phyloP scores from a whole-genome alignment of 305 asterid species.

The Fraxinus angustifolia region DNA sequence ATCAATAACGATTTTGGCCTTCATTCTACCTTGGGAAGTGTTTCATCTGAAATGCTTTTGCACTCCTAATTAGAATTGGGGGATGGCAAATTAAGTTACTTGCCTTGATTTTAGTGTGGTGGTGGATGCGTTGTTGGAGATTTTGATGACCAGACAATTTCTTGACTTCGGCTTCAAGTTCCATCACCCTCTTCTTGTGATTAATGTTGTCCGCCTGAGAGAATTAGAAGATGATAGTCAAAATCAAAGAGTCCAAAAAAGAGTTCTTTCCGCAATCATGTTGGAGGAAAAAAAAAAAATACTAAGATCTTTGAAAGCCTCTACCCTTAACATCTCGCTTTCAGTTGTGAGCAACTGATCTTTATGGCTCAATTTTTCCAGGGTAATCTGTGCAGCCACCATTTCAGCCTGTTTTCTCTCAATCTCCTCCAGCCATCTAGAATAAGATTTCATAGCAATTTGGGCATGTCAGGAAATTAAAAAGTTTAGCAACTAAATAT shows the following conservation, averaged over 20 bases:
- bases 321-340: constrained; percentile 78
- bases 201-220: constrained; percentile 61
- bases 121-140: constrained; percentile 95
- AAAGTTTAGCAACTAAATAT: constrained; percentile 4
- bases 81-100: constrained; percentile 9
- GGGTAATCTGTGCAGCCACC: constrained; percentile 68
- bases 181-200: constrained; percentile 65
- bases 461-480: constrained; percentile 15
- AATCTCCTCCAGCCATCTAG: constrained; percentile 93
- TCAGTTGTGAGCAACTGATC: constrained; percentile 65
- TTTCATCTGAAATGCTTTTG: neutral
- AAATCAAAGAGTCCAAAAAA: constrained; percentile 11
- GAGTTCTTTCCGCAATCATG: constrained; percentile 6
- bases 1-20: neutral
- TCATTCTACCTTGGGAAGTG: neutral
- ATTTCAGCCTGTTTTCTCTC: constrained; percentile 90
- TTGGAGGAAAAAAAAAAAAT: neutral
- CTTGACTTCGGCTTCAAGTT: constrained; percentile 72
- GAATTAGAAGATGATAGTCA: constrained; percentile 9
- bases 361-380: constrained; percentile 63
- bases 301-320: neutral
- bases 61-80: neutral
- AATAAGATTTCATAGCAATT: constrained; percentile 13
- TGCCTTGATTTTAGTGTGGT: constrained; percentile 95
- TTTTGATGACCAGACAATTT: constrained; percentile 93